phyloP scores from a whole-genome alignment of 257 asterid genomes.

The Agastache rugosa region DNA sequence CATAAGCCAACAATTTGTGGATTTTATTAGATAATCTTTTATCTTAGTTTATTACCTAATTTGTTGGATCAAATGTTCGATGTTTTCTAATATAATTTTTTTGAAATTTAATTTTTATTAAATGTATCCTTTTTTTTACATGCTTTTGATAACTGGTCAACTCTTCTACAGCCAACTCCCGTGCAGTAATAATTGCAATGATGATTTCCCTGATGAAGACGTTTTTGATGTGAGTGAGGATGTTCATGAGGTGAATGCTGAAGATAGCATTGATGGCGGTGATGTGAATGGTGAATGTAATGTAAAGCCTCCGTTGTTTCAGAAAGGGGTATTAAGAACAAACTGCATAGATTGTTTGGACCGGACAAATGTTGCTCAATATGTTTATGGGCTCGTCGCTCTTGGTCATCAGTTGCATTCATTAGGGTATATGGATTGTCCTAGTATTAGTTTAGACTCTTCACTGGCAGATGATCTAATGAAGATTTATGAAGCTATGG shows the following conservation, averaged over 20 bases:
- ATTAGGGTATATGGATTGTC: slow-evolving; percentile 62
- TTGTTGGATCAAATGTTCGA: neutral
- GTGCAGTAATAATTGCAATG: slow-evolving; percentile 46
- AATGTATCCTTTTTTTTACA: neutral
- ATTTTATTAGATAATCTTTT: neutral
- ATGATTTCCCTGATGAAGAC: slow-evolving; percentile 49
- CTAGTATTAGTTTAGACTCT: slow-evolving; percentile 60
- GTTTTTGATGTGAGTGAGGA: slow-evolving; percentile 31
- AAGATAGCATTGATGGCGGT: slow-evolving; percentile 29
- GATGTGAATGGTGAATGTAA: slow-evolving; percentile 36
- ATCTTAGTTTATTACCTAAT: neutral
- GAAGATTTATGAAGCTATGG: slow-evolving; percentile 93
- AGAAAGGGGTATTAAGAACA: slow-evolving; percentile 88
- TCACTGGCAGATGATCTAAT: slow-evolving; percentile 73
- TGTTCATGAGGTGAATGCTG: slow-evolving; percentile 24
- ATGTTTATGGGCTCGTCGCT: slow-evolving; percentile 83
- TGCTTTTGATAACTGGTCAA: slow-evolving; percentile 16
- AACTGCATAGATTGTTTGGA: slow-evolving; percentile 98
- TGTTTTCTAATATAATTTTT: slow-evolving; percentile 8
- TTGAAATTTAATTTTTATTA: slow-evolving; percentile 1
- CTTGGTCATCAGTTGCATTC: slow-evolving; percentile 83
- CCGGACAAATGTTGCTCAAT: slow-evolving; percentile 98
- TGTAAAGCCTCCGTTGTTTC: slow-evolving; percentile 61
- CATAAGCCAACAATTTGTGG: neutral
- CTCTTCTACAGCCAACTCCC: slow-evolving; percentile 44